Percentiles rank a stretch among this genome's conserved stretches.
Evolutionary conservation across 208 protist species (phyloP).

Genomic region (Lotmaria passim): DNA sequence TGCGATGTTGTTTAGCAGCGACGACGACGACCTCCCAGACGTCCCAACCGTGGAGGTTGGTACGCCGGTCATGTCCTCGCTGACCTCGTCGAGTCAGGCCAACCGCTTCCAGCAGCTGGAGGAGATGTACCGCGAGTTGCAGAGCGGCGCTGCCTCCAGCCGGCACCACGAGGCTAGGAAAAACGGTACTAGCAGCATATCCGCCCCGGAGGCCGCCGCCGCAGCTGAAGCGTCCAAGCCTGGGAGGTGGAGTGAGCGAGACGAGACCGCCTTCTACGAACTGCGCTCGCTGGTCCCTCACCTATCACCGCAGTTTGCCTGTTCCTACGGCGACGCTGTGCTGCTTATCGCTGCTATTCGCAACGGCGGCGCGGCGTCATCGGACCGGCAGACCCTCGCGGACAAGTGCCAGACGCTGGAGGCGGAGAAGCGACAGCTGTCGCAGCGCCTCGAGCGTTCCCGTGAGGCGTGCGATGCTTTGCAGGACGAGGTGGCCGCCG

Average conservation of each 20-base stretch:
- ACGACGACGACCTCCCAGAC: conserved; percentile 61
- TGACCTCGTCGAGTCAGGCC: conserved; percentile 32
- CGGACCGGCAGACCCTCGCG: conserved; percentile 42
- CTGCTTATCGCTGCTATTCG: conserved; percentile 72
- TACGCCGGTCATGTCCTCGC: conserved; percentile 3
- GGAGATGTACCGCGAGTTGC: conserved; percentile 31
- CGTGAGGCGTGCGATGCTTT: conserved; percentile 55
- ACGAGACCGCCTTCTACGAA: conserved; percentile 44
- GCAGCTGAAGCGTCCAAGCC: background rate
- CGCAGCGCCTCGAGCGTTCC: conserved; percentile 44
- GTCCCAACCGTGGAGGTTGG: conserved; percentile 34
- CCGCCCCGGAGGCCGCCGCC: background rate
- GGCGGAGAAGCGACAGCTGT: conserved; percentile 55
- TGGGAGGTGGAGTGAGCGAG: conserved; percentile 24
- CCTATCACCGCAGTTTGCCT: conserved; percentile 73
- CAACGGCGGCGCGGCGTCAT: conserved; percentile 30
- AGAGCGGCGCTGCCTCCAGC: background rate
- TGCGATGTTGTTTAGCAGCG: conserved; percentile 38
- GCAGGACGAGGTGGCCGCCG: conserved; percentile 52
- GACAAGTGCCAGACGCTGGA: conserved; percentile 54
- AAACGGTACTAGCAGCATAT: background rate
- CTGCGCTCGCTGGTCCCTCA: conserved; percentile 71
- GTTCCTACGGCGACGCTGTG: conserved; percentile 59
- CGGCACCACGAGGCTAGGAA: conserved; percentile 3
- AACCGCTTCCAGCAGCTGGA: conserved; percentile 55